These are phyloP conservation scores for Picochlorum sp. DNA, from an alignment of 139 green algal species.

Conservation along the genomic window DNA sequence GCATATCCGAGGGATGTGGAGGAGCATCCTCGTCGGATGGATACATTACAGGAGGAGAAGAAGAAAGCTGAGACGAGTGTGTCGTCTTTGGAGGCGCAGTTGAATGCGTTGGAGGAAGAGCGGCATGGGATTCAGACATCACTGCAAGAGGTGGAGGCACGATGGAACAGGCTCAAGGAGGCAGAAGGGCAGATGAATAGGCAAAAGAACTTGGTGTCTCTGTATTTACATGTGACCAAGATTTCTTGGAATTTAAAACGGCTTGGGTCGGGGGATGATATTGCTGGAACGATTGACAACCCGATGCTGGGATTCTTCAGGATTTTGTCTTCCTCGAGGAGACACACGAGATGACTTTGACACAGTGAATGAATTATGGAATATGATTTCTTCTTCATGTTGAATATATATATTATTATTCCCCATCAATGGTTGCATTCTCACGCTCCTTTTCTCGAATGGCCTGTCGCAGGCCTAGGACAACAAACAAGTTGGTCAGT, in stretches of 20 bases:
- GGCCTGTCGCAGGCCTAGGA: constrained; percentile 44
- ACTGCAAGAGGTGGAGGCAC: constrained; percentile 7
- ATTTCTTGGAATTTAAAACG: constrained; percentile 43
- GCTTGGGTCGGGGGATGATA: constrained; percentile 1
- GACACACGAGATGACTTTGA: constrained; percentile 9
- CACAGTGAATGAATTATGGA: constrained; percentile 21
- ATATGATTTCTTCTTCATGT: constrained; percentile 14
- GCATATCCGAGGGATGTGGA: constrained; percentile 18
- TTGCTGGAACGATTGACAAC: constrained; percentile 36
- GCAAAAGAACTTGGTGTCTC: constrained; percentile 39
- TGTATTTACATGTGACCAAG: constrained; percentile 57
- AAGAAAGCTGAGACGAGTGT: constrained; percentile 7
- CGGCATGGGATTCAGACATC: constrained; percentile 1
- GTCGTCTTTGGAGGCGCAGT: constrained; percentile 8
- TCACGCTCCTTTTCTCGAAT: constrained; percentile 36
- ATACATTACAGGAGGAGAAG: background rate
- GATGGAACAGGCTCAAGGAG: constrained; percentile 13
- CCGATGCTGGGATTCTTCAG: constrained; percentile 6
- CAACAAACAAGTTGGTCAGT: constrained; percentile 92
- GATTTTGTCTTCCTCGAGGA: constrained; percentile 23
- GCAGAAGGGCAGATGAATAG: constrained; percentile 19
- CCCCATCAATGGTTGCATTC: background rate
- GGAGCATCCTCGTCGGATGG: constrained; percentile 14
- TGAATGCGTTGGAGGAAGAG: constrained; percentile 17
- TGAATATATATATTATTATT: background rate